Conservation (phyloP, 768 basidiomycete genomes). For the Tricholoma terreum region DNA sequence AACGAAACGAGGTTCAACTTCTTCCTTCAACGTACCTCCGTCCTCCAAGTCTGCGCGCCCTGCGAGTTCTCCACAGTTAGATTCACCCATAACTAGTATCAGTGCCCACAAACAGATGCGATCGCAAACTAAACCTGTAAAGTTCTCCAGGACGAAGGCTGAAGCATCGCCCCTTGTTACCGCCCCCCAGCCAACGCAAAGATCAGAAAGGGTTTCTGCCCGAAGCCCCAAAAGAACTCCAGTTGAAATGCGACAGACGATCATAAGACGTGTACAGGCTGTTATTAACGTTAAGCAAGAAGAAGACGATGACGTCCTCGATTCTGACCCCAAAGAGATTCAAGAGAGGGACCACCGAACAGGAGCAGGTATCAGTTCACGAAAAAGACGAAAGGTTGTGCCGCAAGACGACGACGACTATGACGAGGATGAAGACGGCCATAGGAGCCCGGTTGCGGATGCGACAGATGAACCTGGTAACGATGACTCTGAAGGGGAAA, state of each 20-base stretch:
- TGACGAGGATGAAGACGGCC: constrained; percentile 6
- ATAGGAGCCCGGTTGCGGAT: neutral
- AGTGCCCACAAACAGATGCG: constrained; percentile 12
- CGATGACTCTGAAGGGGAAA: constrained; percentile 25
- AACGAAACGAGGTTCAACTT: constrained; percentile 25
- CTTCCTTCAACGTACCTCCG: constrained; percentile 28
- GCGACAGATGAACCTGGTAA: constrained; percentile 6
- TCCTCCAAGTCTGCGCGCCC: constrained; percentile 26
- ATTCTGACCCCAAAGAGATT: neutral
- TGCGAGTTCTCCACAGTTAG: constrained; percentile 23
- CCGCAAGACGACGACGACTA: constrained; percentile 4
- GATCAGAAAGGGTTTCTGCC: constrained; percentile 4
- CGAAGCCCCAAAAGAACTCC: constrained; percentile 5
- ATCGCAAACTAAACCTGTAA: constrained; percentile 7
- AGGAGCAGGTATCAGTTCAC: neutral
- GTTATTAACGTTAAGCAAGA: constrained; percentile 66
- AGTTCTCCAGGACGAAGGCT: constrained; percentile 6
- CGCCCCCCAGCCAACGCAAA: neutral
- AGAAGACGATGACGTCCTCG: constrained; percentile 31
- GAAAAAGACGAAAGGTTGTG: constrained; percentile 10
- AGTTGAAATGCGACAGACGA: constrained; percentile 23
- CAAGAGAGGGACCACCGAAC: neutral
- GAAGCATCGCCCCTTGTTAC: neutral
- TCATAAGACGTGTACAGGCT: constrained; percentile 67
- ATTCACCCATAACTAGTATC: constrained; percentile 18